phyloP scores from a whole-genome alignment of 768 basidiomycete species.

The Chalciporus pseudorubinellus region DNA sequence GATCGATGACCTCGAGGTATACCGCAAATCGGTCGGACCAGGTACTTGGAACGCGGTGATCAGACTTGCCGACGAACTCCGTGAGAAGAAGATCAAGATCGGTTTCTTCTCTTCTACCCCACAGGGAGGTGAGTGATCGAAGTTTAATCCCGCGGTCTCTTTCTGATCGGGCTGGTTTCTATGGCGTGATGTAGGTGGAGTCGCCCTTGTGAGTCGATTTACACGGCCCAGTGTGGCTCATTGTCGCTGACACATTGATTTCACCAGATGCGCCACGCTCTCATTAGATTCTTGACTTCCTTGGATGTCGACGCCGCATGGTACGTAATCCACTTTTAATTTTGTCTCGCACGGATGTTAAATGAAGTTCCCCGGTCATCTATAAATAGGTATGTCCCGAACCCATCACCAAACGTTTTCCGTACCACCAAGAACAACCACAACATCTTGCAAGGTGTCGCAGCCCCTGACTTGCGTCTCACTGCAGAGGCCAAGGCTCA shows the following conservation, averaged over 20 bases:
- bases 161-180: conserved; percentile 24
- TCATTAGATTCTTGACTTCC: conserved; percentile 79
- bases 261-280: conserved; percentile 84
- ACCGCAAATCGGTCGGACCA: conserved; percentile 64
- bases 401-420: conserved; percentile 86
- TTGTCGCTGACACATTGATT: conserved; percentile 17
- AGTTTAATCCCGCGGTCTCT: conserved; percentile 4
- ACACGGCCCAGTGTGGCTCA: conserved; percentile 10
- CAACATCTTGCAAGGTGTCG: conserved; percentile 93
- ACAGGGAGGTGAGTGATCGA: conserved; percentile 68
- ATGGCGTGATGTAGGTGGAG: conserved; percentile 61
- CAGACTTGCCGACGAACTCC: conserved; percentile 81
- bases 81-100: conserved; percentile 84
- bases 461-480: conserved; percentile 72
- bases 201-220: conserved; percentile 70
- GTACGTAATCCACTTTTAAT: conserved; percentile 43
- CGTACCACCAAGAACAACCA: conserved; percentile 95
- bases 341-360: neutral
- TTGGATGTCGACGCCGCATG: conserved; percentile 82
- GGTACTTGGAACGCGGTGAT: conserved; percentile 80
- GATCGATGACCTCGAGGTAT: conserved; percentile 79
- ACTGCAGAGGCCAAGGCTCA: conserved; percentile 74
- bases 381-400: conserved; percentile 75
- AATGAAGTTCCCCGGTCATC: conserved; percentile 1
- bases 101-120: conserved; percentile 96